Evolutionary conservation across 129 eudicot genomes (phyloP).

Genomic region (Pseudognaphalium luteoalbum): DNA sequence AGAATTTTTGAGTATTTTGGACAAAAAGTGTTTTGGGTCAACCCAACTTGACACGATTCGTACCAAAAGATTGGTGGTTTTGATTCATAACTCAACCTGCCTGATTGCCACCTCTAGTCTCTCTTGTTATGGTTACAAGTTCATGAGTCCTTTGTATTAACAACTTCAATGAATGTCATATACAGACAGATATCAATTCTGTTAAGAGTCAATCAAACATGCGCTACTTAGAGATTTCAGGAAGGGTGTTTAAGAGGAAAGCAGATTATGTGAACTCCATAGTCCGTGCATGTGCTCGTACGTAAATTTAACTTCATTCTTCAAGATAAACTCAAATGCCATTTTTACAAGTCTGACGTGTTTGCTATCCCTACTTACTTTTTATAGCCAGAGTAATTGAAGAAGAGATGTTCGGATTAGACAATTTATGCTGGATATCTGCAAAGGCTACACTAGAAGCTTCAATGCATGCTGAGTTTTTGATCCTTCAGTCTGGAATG

Average conservation of each 20-base stretch:
- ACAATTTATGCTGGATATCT: conserved; percentile 90
- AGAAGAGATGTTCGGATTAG: conserved; percentile 93
- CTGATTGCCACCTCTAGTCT: not conserved
- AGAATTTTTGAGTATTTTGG: not conserved
- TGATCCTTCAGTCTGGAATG: conserved; percentile 85
- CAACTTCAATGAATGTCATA: conserved; percentile 13
- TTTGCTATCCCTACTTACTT: not conserved
- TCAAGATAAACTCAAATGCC: not conserved
- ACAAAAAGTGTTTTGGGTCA: not conserved
- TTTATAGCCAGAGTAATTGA: conserved; percentile 92
- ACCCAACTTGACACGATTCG: not conserved
- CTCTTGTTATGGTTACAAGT: conserved; percentile 6
- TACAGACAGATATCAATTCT: conserved; percentile 79
- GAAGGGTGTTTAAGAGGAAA: conserved; percentile 76
- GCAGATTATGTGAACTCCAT: conserved; percentile 71
- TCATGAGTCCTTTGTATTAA: not conserved
- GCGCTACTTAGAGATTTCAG: conserved; percentile 50
- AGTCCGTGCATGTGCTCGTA: conserved; percentile 95
- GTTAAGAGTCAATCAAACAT: conserved; percentile 68
- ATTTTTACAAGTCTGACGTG: not conserved
- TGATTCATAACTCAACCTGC: not conserved
- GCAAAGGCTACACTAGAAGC: conserved; percentile 80
- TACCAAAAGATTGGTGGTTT: not conserved
- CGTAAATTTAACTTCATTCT: conserved; percentile 30
- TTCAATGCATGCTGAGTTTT: conserved; percentile 63